A percentile compares a stretch with the other conserved stretches of the same genome.
Evolutionary conservation across 1,284 basidiomycete genomes (phyloP).

Genomic region (Cutaneotrichosporon sp.): DNA sequence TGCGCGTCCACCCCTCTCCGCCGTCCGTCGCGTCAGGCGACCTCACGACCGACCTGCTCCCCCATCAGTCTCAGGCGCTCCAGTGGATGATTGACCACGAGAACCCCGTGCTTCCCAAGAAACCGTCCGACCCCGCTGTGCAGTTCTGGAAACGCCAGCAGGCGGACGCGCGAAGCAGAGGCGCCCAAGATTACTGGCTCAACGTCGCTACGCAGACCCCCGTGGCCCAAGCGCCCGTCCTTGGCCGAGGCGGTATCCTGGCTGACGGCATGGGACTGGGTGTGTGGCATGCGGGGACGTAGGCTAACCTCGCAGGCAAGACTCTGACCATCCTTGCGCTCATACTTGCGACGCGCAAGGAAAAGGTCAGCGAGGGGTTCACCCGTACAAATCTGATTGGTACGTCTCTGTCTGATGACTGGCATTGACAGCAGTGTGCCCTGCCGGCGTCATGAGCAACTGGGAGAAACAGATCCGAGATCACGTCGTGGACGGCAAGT

Average conservation of each 20-base stretch:
- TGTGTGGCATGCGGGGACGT: neutral
- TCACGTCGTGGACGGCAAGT: slow-evolving; percentile 58
- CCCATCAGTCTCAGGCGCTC: slow-evolving; percentile 57
- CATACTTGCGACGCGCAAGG: slow-evolving; percentile 65
- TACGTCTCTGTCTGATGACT: slow-evolving; percentile 40
- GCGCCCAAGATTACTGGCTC: slow-evolving; percentile 31
- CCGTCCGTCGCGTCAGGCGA: slow-evolving; percentile 62
- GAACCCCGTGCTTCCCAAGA: slow-evolving; percentile 63
- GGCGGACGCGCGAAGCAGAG: slow-evolving; percentile 53
- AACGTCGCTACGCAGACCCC: slow-evolving; percentile 74
- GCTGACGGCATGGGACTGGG: slow-evolving; percentile 81
- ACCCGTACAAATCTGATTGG: slow-evolving; percentile 69
- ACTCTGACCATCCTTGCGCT: slow-evolving; percentile 74
- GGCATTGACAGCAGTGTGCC: slow-evolving; percentile 58
- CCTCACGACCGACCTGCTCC: slow-evolving; percentile 64
- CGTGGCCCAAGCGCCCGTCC: slow-evolving; percentile 58
- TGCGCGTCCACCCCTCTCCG: slow-evolving; percentile 52
- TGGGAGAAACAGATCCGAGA: slow-evolving; percentile 85
- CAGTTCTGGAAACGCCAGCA: slow-evolving; percentile 76
- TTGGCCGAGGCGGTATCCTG: slow-evolving; percentile 76
- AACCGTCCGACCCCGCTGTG: slow-evolving; percentile 63
- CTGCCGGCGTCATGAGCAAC: slow-evolving; percentile 79
- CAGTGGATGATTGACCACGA: slow-evolving; percentile 71
- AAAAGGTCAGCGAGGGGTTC: slow-evolving; percentile 53
- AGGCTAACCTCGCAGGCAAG: slow-evolving; percentile 55